These are phyloP conservation scores for Fusarium mundagurra DNA, from an alignment of 2,329 filamentous ascomycete genomes.

Conservation along the genomic window DNA sequence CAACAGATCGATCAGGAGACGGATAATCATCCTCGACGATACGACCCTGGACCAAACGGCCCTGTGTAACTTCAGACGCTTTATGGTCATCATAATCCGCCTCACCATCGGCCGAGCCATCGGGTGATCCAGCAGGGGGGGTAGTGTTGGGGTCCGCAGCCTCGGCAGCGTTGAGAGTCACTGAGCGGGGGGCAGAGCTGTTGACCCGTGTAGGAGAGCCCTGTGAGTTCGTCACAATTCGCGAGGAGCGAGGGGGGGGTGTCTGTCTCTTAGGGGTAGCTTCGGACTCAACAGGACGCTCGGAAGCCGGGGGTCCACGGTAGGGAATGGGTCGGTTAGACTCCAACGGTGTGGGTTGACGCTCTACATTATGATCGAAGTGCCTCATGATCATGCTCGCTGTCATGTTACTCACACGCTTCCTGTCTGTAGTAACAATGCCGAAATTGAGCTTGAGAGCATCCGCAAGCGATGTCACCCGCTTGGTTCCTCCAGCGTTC, in stretches of 20 bases:
- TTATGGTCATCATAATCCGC: constrained; percentile 78
- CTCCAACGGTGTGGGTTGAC: constrained; percentile 54
- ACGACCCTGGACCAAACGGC: constrained; percentile 90
- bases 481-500: constrained; percentile 96
- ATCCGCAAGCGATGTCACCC: constrained; percentile 95
- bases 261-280: constrained; percentile 31
- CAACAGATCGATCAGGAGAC: constrained; percentile 76
- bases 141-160: constrained; percentile 27
- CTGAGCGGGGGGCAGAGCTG: constrained; percentile 20
- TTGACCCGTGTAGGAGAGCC: constrained; percentile 55
- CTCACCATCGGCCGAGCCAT: constrained; percentile 45
- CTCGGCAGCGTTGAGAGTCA: constrained; percentile 17
- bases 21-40: constrained; percentile 94
- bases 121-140: constrained; percentile 40
- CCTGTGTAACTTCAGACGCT: constrained; percentile 89
- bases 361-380: constrained; percentile 66
- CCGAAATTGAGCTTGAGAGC: constrained; percentile 97
- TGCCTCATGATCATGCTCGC: constrained; percentile 81
- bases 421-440: constrained; percentile 88
- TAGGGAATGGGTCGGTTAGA: constrained; percentile 39
- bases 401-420: constrained; percentile 75
- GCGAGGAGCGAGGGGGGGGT: constrained; percentile 42
- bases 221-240: constrained; percentile 53
- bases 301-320: constrained; percentile 22
- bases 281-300: constrained; percentile 33